These are phyloP conservation scores for Coleophoma cylindrospora DNA, from an alignment of 2,329 filamentous ascomycete species.

Conservation along the genomic window DNA sequence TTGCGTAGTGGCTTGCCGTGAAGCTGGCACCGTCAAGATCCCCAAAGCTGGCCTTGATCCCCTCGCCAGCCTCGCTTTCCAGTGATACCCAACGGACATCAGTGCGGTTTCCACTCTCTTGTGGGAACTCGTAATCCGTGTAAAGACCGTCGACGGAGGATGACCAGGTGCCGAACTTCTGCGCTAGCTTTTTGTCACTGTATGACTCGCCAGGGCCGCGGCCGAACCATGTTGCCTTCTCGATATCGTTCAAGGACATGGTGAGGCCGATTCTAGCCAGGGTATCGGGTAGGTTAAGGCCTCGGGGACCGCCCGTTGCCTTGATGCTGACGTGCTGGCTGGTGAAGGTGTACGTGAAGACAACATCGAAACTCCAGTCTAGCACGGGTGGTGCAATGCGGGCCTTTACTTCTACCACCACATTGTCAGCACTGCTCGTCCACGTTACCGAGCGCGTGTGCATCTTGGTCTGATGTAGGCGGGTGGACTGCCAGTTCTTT, in stretches of 20 bases:
- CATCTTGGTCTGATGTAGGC: conserved; percentile 39
- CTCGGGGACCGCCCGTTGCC: conserved; percentile 41
- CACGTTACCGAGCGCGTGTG: conserved; percentile 32
- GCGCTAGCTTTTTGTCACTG: conserved; percentile 59
- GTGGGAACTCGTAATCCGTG: conserved; percentile 61
- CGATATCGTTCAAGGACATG: conserved; percentile 35
- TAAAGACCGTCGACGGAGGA: conserved; percentile 44
- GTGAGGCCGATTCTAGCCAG: conserved; percentile 60
- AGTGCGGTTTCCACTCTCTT: conserved; percentile 61
- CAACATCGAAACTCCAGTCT: conserved; percentile 51
- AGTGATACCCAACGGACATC: conserved; percentile 58
- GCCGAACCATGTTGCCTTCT: conserved; percentile 56
- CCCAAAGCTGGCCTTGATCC: conserved; percentile 39
- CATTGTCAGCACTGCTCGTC: conserved; percentile 14
- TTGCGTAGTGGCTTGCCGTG: conserved; percentile 49
- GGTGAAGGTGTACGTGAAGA: conserved; percentile 50
- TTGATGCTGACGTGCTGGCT: conserved; percentile 43
- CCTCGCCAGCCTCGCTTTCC: conserved; percentile 19
- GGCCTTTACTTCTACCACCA: conserved; percentile 39
- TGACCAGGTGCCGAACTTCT: conserved; percentile 50
- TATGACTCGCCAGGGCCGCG: conserved; percentile 63
- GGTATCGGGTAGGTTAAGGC: conserved; percentile 45
- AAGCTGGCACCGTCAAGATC: conserved; percentile 48
- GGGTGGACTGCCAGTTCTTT: conserved; percentile 47
- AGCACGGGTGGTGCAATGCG: conserved; percentile 59